Evolutionary conservation across 1,284 basidiomycete genomes (phyloP).

Genomic region (Leccinum insigne): DNA sequence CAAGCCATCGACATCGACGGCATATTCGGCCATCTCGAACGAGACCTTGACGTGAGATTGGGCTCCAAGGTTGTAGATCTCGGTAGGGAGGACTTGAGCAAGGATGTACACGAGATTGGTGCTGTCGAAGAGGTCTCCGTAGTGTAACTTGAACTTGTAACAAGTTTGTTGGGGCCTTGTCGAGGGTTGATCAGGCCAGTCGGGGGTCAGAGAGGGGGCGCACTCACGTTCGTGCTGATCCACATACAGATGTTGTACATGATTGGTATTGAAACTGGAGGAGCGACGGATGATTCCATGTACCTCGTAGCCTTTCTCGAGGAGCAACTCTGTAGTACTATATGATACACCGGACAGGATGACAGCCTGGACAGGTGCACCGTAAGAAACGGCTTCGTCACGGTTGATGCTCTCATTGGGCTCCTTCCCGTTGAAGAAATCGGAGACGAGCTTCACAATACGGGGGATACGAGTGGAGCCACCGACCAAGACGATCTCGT

Average conservation of each 20-base stretch:
- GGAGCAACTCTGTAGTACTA: slow-evolving; percentile 74
- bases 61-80: slow-evolving; percentile 96
- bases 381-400: slow-evolving; percentile 99
- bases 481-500: slow-evolving; percentile 98
- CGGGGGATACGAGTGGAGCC: slow-evolving; percentile 99
- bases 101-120: slow-evolving; percentile 95
- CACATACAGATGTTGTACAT: slow-evolving; percentile 86
- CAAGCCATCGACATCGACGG: slow-evolving; percentile 89
- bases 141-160: slow-evolving; percentile 83
- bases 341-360: slow-evolving; percentile 85
- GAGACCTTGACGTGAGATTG: slow-evolving; percentile 97
- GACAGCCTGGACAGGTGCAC: slow-evolving; percentile 98
- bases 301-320: slow-evolving; percentile 88
- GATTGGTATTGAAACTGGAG: slow-evolving; percentile 92
- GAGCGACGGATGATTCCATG: slow-evolving; percentile 94
- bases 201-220: background rate
- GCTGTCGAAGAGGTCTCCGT: slow-evolving; percentile 90
- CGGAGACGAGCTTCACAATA: slow-evolving; percentile 96
- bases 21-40: slow-evolving; percentile 97
- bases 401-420: slow-evolving; percentile 99
- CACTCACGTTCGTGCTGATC: slow-evolving; percentile 82
- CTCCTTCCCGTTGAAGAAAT: slow-evolving; percentile 99
- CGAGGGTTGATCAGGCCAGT: slow-evolving; percentile 6
- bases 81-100: slow-evolving; percentile 87
- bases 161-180: slow-evolving; percentile 49